Evolutionary conservation across 2,329 filamentous ascomycete genomes (phyloP).

Genomic region (Coccinonectria pachysandricola): DNA sequence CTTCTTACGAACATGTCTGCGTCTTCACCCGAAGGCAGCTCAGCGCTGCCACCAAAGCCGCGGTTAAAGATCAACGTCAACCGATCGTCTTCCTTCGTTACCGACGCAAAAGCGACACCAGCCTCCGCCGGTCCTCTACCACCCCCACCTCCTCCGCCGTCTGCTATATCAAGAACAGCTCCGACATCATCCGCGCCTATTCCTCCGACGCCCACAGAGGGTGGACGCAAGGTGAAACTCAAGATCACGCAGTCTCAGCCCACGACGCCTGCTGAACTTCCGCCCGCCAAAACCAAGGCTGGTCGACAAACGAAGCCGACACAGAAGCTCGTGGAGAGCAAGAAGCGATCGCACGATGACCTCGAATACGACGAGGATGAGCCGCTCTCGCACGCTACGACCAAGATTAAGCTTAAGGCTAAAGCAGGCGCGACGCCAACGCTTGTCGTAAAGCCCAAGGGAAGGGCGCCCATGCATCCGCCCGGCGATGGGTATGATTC

Average conservation of each 20-base stretch:
- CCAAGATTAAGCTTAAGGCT: constrained; percentile 44
- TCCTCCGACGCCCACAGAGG: constrained; percentile 20
- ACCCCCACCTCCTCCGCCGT: too few species aligned
- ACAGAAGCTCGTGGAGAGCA: constrained; percentile 44
- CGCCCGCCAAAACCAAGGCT: constrained; percentile 44
- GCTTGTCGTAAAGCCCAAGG: constrained; percentile 49
- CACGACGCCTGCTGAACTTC: constrained; percentile 25
- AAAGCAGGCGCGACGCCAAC: constrained; percentile 19
- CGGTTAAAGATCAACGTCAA: constrained; percentile 31
- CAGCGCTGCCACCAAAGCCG: constrained; percentile 24
- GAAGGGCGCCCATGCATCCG: constrained; percentile 57
- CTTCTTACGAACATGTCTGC: constrained; percentile 26
- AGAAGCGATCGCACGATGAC: constrained; percentile 51
- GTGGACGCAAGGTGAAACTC: constrained; percentile 30
- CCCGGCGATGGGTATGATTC: constrained; percentile 92
- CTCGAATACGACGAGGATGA: constrained; percentile 44
- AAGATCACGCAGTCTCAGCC: constrained; percentile 31
- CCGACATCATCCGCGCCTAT: too few species aligned
- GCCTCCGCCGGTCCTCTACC: constrained; percentile 7
- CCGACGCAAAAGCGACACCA: constrained; percentile 14
- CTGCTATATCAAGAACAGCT: too few species aligned
- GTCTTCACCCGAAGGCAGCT: constrained; percentile 13
- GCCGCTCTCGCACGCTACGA: constrained; percentile 27
- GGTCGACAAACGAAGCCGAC: constrained; percentile 50
- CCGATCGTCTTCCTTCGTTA: constrained; percentile 25